A percentile compares a stretch with the other conserved stretches of the same genome.
Evolutionary conservation across 768 basidiomycete genomes (phyloP).

Genomic region (Lactifluus rugatus): DNA sequence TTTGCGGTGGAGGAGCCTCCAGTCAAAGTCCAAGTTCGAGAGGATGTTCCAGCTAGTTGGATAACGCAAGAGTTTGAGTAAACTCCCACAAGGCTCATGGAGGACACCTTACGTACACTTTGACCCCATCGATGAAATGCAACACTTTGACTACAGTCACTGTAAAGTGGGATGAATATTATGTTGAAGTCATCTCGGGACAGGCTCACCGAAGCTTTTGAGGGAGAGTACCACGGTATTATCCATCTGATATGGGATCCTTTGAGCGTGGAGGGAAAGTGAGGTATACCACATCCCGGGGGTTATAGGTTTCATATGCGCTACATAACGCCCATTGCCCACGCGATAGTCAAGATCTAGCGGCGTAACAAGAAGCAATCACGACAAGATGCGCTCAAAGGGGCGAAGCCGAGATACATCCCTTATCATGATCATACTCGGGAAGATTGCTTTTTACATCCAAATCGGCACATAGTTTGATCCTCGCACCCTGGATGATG

Average conservation of each 20-base stretch:
- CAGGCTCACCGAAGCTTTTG: not conserved
- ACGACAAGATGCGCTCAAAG: not conserved
- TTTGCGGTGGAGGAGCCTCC: not conserved
- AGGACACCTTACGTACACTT: not conserved
- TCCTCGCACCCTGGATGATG: not conserved
- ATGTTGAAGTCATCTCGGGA: not conserved
- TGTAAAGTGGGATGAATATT: not conserved
- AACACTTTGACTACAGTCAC: constrained; percentile 9
- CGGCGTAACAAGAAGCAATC: not conserved
- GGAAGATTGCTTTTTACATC: not conserved
- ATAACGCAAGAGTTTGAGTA: not conserved
- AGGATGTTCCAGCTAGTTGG: not conserved
- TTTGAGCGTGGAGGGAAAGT: not conserved
- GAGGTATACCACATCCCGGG: not conserved
- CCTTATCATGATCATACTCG: not conserved
- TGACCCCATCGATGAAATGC: constrained; percentile 9
- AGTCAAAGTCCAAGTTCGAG: constrained; percentile 12
- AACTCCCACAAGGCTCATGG: not conserved
- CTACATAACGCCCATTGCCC: not conserved
- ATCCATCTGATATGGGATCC: not conserved
- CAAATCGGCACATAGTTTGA: not conserved
- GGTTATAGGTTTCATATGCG: not conserved
- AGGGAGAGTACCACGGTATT: not conserved
- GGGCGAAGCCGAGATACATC: not conserved
- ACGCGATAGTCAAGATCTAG: not conserved